A percentile compares a stretch with the other conserved stretches of the same genome.
Evolutionary conservation across 2,329 filamentous ascomycete species (phyloP).

Genomic region (Cladosporium phlei): DNA sequence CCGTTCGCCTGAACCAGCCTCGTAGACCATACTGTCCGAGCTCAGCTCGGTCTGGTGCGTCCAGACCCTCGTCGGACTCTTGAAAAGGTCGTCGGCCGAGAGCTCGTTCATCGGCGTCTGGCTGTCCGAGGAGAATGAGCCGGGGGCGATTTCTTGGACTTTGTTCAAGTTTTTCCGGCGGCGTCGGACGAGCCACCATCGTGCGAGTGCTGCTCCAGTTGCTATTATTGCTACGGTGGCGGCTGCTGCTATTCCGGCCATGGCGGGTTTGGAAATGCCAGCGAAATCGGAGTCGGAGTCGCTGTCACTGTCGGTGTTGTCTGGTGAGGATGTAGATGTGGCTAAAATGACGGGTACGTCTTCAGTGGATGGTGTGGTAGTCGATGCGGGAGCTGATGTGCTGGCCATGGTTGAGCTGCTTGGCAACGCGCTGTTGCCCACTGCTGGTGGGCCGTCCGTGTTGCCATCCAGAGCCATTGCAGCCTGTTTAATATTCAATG

Average conservation of each 20-base stretch:
- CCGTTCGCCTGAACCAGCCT: constrained; percentile 3
- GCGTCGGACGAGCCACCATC: background rate
- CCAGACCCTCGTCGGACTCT: background rate
- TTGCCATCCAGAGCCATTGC: constrained; percentile 34
- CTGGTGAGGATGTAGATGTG: background rate
- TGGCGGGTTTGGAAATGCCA: background rate
- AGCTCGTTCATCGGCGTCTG: constrained; percentile 1
- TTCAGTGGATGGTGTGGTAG: background rate
- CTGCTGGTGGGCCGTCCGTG: constrained; percentile 36
- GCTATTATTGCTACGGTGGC: background rate
- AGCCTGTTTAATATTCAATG: constrained; percentile 36
- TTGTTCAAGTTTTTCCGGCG: constrained; percentile 2
- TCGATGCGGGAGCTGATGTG: background rate
- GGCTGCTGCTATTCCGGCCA: constrained; percentile 2
- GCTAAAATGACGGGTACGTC: background rate
- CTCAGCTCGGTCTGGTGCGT: constrained; percentile 4
- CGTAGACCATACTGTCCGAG: constrained; percentile 4
- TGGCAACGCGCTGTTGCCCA: constrained; percentile 23
- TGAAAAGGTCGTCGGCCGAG: background rate
- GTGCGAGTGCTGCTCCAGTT: background rate
- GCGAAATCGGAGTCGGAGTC: background rate
- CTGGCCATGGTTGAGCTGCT: background rate
- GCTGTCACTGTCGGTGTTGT: no score
- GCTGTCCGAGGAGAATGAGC: background rate
- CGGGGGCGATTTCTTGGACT: constrained; percentile 1